Conservation (phyloP, 1,284 basidiomycete genomes). For the Apiotrichum gamsii region DNA sequence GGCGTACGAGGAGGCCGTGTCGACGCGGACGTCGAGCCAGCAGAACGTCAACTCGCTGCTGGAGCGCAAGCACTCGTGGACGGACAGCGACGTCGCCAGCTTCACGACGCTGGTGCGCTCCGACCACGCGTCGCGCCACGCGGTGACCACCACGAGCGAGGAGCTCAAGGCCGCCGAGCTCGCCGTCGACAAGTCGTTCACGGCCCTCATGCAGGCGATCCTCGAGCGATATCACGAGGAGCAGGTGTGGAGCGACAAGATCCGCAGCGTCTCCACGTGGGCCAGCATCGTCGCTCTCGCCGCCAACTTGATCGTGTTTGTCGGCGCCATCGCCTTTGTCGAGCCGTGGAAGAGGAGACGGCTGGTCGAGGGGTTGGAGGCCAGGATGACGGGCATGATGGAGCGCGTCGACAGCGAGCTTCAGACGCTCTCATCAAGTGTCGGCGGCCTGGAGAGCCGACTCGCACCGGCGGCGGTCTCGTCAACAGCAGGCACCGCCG, state of each 20-base stretch:
- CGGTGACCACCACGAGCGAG: constrained; percentile 62
- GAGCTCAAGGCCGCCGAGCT: constrained; percentile 63
- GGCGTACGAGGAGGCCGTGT: constrained; percentile 66
- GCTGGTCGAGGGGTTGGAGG: constrained; percentile 79
- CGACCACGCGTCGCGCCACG: constrained; percentile 76
- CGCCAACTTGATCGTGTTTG: constrained; percentile 79
- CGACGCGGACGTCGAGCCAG: constrained; percentile 69
- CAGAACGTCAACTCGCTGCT: constrained; percentile 83
- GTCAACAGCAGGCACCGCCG: too few species aligned
- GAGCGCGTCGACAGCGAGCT: constrained; percentile 57
- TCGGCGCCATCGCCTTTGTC: constrained; percentile 76
- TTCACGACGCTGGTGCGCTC: constrained; percentile 81
- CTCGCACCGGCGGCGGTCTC: too few species aligned
- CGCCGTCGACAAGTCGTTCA: constrained; percentile 75
- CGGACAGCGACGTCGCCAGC: constrained; percentile 65
- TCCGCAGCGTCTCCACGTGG: constrained; percentile 84
- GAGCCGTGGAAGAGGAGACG: constrained; percentile 87
- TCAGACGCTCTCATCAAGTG: constrained; percentile 35
- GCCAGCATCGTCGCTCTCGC: constrained; percentile 74
- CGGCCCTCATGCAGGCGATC: constrained; percentile 74
- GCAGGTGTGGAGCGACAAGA: constrained; percentile 96
- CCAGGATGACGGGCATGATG: constrained; percentile 69
- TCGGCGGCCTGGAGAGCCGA: constrained; percentile 19
- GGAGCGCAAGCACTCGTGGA: constrained; percentile 77
- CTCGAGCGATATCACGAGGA: constrained; percentile 88